A percentile compares a stretch with the other conserved stretches of the same genome.
These are phyloP conservation scores for Penicillium angulare DNA, from an alignment of 495 filamentous ascomycete species.

Conservation along the genomic window DNA sequence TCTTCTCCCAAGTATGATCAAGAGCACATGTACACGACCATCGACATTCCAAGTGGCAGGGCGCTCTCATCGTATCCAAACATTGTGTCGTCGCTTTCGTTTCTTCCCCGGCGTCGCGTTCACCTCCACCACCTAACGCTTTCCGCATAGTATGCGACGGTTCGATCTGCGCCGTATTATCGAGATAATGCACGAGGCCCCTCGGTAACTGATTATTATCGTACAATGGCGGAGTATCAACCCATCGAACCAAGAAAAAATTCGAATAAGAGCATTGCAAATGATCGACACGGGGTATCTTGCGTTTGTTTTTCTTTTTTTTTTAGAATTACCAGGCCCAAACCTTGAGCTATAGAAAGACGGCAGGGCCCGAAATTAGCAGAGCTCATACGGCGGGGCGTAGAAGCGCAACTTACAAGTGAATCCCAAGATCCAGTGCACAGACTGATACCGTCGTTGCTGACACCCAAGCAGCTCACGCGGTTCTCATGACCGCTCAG, in stretches of 20 bases:
- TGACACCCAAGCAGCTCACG: conserved; percentile 96
- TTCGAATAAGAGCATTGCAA: conserved; percentile 43
- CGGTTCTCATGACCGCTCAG: conserved; percentile 97
- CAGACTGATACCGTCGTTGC: conserved; percentile 97
- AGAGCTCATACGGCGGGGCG: background rate
- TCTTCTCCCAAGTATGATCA: background rate
- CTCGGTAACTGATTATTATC: conserved; percentile 43
- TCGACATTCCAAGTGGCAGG: conserved; percentile 11
- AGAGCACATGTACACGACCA: conserved; percentile 8
- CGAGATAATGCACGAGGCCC: conserved; percentile 22
- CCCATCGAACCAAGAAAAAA: conserved; percentile 34
- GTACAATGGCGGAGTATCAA: conserved; percentile 45
- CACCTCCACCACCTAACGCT: conserved; percentile 21
- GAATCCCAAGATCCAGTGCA: conserved; percentile 99
- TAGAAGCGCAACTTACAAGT: conserved; percentile 67
- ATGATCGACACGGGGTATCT: conserved; percentile 49
- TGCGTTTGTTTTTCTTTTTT: conserved; percentile 34
- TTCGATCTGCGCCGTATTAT: conserved; percentile 37
- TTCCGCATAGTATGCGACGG: conserved; percentile 30
- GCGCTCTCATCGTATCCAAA: conserved; percentile 26
- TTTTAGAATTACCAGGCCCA: conserved; percentile 66
- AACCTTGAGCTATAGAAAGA: conserved; percentile 69
- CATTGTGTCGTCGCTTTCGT: conserved; percentile 34
- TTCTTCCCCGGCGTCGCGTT: conserved; percentile 26
- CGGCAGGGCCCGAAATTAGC: conserved; percentile 1